phyloP scores from a whole-genome alignment of 371 early-diverging fungal genomes.

The Mucor saturninus region DNA sequence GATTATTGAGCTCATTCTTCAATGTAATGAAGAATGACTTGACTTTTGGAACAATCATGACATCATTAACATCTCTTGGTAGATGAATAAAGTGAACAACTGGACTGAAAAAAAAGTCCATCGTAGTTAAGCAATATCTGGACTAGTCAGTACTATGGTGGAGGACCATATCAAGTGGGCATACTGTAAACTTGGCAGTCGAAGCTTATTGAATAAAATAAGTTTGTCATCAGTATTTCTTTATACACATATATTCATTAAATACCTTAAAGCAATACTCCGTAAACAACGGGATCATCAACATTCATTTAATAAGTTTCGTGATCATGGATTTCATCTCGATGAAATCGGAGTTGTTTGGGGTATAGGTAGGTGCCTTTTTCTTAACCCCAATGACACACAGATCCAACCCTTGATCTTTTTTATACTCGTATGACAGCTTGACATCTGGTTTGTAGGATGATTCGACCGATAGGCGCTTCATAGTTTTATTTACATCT shows the following conservation, averaged over 20 bases:
- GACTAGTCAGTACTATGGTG: too few relatives aligned
- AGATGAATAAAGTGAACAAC: background rate
- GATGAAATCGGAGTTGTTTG: constrained; percentile 1
- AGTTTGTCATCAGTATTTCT: constrained; percentile 1
- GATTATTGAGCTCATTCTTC: background rate
- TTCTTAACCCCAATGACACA: constrained; percentile 13
- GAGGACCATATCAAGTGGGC: too few relatives aligned
- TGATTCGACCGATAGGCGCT: background rate
- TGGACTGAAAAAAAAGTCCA: background rate
- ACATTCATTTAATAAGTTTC: constrained; percentile 5
- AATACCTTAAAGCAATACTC: constrained; percentile 3
- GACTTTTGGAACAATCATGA: background rate
- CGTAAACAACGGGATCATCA: constrained; percentile 9
- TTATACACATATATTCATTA: background rate
- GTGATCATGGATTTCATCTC: constrained; percentile 1
- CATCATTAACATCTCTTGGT: background rate
- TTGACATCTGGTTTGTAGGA: constrained; percentile 8
- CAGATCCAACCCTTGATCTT: background rate
- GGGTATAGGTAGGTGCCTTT: too few relatives aligned
- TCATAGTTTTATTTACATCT: background rate
- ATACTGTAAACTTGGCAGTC: background rate
- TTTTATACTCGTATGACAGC: constrained; percentile 7
- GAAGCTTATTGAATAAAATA: background rate
- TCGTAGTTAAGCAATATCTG: too few relatives aligned
- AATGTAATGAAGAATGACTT: constrained; percentile 1